phyloP scores from a whole-genome alignment of 1,284 basidiomycete species.

The Earliella scabrosa region DNA sequence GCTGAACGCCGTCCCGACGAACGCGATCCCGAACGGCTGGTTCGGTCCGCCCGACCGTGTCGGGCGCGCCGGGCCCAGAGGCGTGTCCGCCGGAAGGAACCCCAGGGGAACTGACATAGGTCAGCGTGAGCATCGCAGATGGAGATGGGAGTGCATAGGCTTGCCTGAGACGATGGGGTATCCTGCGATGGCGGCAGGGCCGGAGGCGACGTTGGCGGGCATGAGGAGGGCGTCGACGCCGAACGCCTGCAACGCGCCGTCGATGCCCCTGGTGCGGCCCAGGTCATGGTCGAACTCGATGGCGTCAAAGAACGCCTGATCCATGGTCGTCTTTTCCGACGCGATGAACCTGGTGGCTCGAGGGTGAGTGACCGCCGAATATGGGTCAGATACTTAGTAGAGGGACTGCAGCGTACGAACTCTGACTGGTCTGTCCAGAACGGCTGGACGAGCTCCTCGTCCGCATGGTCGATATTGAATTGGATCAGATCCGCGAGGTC shows the following conservation, averaged over 20 bases:
- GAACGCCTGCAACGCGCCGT: slow-evolving; percentile 45
- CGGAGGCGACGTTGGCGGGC: slow-evolving; percentile 48
- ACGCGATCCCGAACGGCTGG: slow-evolving; percentile 66
- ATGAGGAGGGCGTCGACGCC: slow-evolving; percentile 60
- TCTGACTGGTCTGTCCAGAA: slow-evolving; percentile 45
- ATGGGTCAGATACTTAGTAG: too few relatives aligned
- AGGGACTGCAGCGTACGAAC: slow-evolving; percentile 31
- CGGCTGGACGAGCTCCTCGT: slow-evolving; percentile 44
- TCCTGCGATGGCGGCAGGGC: slow-evolving; percentile 52
- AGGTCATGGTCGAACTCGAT: slow-evolving; percentile 41
- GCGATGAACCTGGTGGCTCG: slow-evolving; percentile 43
- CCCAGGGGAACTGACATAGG: slow-evolving; percentile 53
- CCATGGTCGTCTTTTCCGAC: slow-evolving; percentile 40
- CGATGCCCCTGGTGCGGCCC: slow-evolving; percentile 48
- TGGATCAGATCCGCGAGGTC: slow-evolving; percentile 45
- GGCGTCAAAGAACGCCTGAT: slow-evolving; percentile 44
- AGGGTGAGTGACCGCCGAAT: too few relatives aligned
- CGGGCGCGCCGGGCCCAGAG: slow-evolving; percentile 33
- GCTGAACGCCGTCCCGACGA: slow-evolving; percentile 64
- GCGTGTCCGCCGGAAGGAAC: slow-evolving; percentile 56
- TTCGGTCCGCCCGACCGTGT: slow-evolving; percentile 59
- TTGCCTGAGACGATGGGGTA: slow-evolving; percentile 63
- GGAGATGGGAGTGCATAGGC: neutral
- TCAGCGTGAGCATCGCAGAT: too few relatives aligned
- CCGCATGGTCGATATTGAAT: slow-evolving; percentile 46